A percentile compares a stretch with the other conserved stretches of the same genome.
These are phyloP conservation scores for Pestalotiopsis sp. DNA, from an alignment of 2,329 filamentous ascomycete genomes.

Conservation along the genomic window DNA sequence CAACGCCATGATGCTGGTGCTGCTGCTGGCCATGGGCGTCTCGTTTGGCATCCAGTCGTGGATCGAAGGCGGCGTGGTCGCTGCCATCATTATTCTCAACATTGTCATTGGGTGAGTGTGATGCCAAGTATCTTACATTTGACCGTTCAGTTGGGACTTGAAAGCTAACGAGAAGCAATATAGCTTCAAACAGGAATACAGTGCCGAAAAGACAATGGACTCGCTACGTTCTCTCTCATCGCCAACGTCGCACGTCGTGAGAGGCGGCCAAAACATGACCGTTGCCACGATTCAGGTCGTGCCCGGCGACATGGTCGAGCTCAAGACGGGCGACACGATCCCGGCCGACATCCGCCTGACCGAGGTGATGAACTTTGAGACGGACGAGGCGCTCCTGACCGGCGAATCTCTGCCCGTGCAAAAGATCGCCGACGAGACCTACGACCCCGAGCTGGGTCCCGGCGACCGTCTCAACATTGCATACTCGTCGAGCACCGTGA, in stretches of 20 bases:
- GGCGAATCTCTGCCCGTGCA: conserved; percentile 64
- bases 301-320: conserved; percentile 60
- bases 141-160: neutral
- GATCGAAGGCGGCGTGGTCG: conserved; percentile 59
- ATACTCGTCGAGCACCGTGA: conserved; percentile 65
- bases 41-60: conserved; percentile 55
- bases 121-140: no score
- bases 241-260: conserved; percentile 52
- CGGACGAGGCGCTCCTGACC: conserved; percentile 65
- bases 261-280: conserved; percentile 51
- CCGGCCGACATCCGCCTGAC: conserved; percentile 47
- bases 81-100: conserved; percentile 42
- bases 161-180: neutral
- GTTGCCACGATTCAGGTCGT: conserved; percentile 58
- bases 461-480: conserved; percentile 67
- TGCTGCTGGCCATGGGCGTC: conserved; percentile 56
- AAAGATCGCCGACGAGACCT: conserved; percentile 53
- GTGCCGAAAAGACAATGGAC: conserved; percentile 59
- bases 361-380: conserved; percentile 59
- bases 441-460: conserved; percentile 55
- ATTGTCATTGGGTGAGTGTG: conserved; percentile 13
- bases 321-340: conserved; percentile 51
- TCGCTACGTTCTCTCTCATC: conserved; percentile 53
- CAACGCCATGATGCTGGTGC: conserved; percentile 68
- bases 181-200: conserved; percentile 56